A percentile compares a stretch with the other conserved stretches of the same genome.
phyloP scores from a whole-genome alignment of 208 protist genomes.

The Porcisia hertigi region DNA sequence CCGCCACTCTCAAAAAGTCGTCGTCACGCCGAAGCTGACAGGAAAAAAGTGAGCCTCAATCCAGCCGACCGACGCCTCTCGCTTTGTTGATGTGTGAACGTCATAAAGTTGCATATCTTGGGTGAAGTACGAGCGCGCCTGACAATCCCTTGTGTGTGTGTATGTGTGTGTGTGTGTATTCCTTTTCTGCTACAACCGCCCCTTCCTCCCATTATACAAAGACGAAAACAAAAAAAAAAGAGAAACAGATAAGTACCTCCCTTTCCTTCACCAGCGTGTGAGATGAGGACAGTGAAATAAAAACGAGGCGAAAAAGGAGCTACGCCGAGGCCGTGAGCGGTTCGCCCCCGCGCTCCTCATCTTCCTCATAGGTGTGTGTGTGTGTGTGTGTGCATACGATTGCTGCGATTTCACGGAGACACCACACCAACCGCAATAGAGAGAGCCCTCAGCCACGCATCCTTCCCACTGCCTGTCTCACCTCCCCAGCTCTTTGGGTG shows the following conservation, averaged over 20 bases:
- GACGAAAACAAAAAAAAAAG: background rate
- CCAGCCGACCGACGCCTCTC: slow-evolving; percentile 39
- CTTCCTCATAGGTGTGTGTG: background rate
- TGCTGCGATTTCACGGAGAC: background rate
- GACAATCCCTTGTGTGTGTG: background rate
- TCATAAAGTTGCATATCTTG: slow-evolving; percentile 24
- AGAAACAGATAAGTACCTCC: background rate
- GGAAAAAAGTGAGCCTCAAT: slow-evolving; percentile 40
- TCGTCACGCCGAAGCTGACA: slow-evolving; percentile 43
- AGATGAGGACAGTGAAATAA: background rate
- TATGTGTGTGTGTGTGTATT: background rate
- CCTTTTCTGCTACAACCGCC: background rate
- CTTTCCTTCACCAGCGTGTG: background rate
- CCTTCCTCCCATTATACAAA: background rate
- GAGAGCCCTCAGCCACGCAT: background rate
- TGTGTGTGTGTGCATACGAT: background rate
- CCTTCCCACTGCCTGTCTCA: background rate
- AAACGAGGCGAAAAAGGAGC: background rate
- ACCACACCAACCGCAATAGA: background rate
- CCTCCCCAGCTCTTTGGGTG: too few relatives aligned
- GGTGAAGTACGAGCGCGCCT: background rate
- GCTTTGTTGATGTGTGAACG: slow-evolving; percentile 34
- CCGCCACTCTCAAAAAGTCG: slow-evolving; percentile 36
- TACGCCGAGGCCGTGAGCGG: background rate
- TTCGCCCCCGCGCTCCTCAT: background rate